These are phyloP conservation scores for Tieghemostelium lacteum DNA, from an alignment of 78 protist genomes.

Conservation along the genomic window DNA sequence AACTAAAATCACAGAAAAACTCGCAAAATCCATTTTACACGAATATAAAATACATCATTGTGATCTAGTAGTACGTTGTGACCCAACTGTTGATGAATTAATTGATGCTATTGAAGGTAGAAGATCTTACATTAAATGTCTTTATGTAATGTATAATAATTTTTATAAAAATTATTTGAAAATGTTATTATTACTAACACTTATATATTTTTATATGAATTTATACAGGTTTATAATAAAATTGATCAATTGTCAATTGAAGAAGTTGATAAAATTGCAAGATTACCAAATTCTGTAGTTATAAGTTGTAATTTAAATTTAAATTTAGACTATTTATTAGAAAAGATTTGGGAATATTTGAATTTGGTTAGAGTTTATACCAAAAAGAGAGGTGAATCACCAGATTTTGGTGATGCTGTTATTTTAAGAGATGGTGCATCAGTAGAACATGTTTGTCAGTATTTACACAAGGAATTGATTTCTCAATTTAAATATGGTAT, in stretches of 20 bases:
- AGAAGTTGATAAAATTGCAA: slow-evolving; percentile 89
- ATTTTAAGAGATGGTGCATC: slow-evolving; percentile 78
- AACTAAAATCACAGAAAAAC: slow-evolving; percentile 87
- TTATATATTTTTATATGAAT: not conserved
- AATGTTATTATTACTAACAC: not conserved
- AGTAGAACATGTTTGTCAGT: slow-evolving; percentile 74
- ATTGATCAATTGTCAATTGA: slow-evolving; percentile 97
- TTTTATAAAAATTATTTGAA: not conserved
- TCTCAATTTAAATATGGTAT: slow-evolving; percentile 73
- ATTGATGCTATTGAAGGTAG: slow-evolving; percentile 99
- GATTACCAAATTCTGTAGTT: slow-evolving; percentile 73
- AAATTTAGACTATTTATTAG: slow-evolving; percentile 97
- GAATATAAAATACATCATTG: slow-evolving; percentile 91
- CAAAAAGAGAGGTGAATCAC: slow-evolving; percentile 80
- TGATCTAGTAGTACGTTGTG: slow-evolving; percentile 85
- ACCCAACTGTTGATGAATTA: slow-evolving; percentile 97
- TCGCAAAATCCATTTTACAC: slow-evolving; percentile 78
- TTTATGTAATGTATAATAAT: slow-evolving; percentile 58
- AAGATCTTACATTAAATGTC: slow-evolving; percentile 82
- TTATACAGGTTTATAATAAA: slow-evolving; percentile 97
- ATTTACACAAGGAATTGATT: slow-evolving; percentile 75
- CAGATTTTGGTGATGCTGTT: slow-evolving; percentile 83
- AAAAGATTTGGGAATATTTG: slow-evolving; percentile 95
- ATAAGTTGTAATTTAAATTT: slow-evolving; percentile 82
- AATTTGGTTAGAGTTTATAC: slow-evolving; percentile 92